A percentile compares a stretch with the other conserved stretches of the same genome.
Evolutionary conservation across 2,329 filamentous ascomycete species (phyloP).

Genomic region (Fusarium devonianum): DNA sequence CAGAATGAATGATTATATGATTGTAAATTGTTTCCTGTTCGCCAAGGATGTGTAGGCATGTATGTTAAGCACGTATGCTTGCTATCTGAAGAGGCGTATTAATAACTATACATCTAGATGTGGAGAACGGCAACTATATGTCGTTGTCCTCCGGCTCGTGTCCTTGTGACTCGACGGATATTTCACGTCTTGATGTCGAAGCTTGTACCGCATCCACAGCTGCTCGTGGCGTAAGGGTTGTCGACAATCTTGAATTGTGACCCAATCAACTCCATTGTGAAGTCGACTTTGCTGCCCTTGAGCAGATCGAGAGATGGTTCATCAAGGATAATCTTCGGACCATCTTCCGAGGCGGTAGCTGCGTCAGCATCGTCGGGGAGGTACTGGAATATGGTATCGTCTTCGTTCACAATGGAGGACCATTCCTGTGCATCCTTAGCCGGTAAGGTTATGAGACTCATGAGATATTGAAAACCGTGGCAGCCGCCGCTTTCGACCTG

Average conservation of each 20-base stretch:
- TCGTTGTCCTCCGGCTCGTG: slow-evolving; percentile 14
- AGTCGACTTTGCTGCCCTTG: slow-evolving; percentile 94
- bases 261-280: slow-evolving; percentile 90
- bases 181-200: slow-evolving; percentile 84
- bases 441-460: slow-evolving; percentile 78
- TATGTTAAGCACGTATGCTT: no score
- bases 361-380: slow-evolving; percentile 56
- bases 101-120: slow-evolving; percentile 25
- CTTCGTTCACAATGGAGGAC: slow-evolving; percentile 61
- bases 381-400: slow-evolving; percentile 88
- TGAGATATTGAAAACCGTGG: slow-evolving; percentile 97
- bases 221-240: slow-evolving; percentile 90
- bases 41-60: no score
- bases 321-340: slow-evolving; percentile 87
- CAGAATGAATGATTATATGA: no score
- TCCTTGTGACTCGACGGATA: not conserved
- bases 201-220: slow-evolving; percentile 95
- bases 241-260: slow-evolving; percentile 95
- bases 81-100: slow-evolving; percentile 29
- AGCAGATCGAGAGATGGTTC: slow-evolving; percentile 85
- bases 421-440: slow-evolving; percentile 45
- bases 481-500: slow-evolving; percentile 93
- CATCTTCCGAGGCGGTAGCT: slow-evolving; percentile 41
- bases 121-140: slow-evolving; percentile 13
- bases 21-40: no score